Evolutionary conservation across 2,329 filamentous ascomycete species (phyloP).

Genomic region (Verticillium dahliae): DNA sequence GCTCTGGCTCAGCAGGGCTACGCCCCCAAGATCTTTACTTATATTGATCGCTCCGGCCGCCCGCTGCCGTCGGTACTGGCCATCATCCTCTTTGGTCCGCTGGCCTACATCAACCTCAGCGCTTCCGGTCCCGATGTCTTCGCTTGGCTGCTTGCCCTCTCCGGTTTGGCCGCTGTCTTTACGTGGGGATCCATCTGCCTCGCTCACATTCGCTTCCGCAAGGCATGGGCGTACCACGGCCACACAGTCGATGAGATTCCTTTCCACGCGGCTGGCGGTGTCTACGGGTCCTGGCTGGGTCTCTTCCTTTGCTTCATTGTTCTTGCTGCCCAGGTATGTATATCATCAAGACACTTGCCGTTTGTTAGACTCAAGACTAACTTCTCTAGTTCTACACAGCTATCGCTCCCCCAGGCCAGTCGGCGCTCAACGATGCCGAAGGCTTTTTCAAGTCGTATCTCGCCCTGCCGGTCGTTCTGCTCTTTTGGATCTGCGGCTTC

Average conservation of each 20-base stretch:
- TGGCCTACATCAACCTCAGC: conserved; percentile 42
- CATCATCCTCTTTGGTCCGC: conserved; percentile 40
- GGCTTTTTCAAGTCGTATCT: conserved; percentile 12
- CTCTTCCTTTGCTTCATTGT: conserved; percentile 50
- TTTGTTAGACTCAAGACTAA: background rate
- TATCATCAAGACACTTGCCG: conserved; percentile 13
- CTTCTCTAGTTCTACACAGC: conserved; percentile 34
- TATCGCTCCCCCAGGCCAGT: conserved; percentile 21
- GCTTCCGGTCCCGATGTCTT: conserved; percentile 45
- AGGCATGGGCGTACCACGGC: conserved; percentile 55
- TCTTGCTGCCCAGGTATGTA: conserved; percentile 38
- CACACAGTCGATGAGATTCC: conserved; percentile 61
- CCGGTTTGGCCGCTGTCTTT: conserved; percentile 58
- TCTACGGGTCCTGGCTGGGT: conserved; percentile 59
- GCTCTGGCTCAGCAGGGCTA: conserved; percentile 54
- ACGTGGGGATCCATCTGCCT: conserved; percentile 65
- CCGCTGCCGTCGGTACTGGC: conserved; percentile 43
- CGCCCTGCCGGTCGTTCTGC: conserved; percentile 8
- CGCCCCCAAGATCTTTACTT: conserved; percentile 49
- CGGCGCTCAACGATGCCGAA: conserved; percentile 4
- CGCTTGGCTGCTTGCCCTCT: conserved; percentile 60
- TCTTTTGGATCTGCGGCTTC: conserved; percentile 11
- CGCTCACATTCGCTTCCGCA: conserved; percentile 62
- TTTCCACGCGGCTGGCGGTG: conserved; percentile 54
- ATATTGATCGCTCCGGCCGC: conserved; percentile 51